Evolutionary conservation across 2,329 filamentous ascomycete species (phyloP), one percentile per base, ranked within the genome.

Genomic region (Nectriaceae sp.): DNA sequence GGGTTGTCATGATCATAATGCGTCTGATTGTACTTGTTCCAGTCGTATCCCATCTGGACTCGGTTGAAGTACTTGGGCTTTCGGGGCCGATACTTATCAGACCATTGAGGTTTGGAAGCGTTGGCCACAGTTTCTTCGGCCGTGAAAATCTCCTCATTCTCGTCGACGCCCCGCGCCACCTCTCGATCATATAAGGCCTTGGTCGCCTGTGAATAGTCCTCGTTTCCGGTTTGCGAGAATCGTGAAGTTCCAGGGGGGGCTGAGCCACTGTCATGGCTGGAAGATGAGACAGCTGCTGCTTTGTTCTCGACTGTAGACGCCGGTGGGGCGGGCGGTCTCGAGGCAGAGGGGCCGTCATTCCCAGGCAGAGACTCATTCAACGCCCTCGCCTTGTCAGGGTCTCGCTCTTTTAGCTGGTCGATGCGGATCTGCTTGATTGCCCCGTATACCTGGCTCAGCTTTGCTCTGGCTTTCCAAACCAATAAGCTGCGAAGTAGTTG

Each of bases 11-110:
- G 90, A 69, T 97, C 94, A 73, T 99, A 99, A 72, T 99, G 94
- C 11, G 94, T 99, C 73, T 99, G 94, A 65, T 99, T 99, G 79
- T 99, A 99, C 72, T 99, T 99, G 77, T 99, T 99, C 94, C 94
- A 99, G 70, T 99, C 94, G 70, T 97, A 99, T 44, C 94, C 94
- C 89, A 97, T 97, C 70, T 96, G 92, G 40, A 97, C 92, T 35
- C 94, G 87, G 67, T 97, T 97, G 79, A 99, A 99, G 73, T 97
- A 97, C 51, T 88, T 84, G 11, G 94, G 94, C 71, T 97, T 99
- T 54, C 94, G 83, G 6, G 93, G 91, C 33, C 88, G 83, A 69
- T 96, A 88, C 70, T 93, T 91, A 65, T 85, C 84, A 5, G 87
- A 85, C 91, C 91, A 96, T 55, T 85, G 82, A 4, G 90, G 87